These are phyloP conservation scores for Cryphonectria carpinicola DNA, from an alignment of 2,329 filamentous ascomycete genomes.

Conservation along the genomic window DNA sequence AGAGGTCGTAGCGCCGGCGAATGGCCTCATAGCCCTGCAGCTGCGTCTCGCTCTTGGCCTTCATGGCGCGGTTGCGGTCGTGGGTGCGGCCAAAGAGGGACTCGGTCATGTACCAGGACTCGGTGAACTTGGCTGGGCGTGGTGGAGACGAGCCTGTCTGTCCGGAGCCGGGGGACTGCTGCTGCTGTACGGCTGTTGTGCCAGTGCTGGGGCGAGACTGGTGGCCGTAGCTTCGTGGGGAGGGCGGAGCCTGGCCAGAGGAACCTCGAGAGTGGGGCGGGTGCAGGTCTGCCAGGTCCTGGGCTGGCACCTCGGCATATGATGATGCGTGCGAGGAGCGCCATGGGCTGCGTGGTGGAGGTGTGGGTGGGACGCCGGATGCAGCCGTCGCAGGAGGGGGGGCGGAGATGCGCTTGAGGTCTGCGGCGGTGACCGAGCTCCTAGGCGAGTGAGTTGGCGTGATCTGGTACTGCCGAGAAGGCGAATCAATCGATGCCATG, in stretches of 20 bases:
- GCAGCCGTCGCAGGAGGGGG: constrained; percentile 32
- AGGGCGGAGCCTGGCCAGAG: constrained; percentile 27
- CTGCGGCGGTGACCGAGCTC: constrained; percentile 46
- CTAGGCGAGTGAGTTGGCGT: constrained; percentile 47
- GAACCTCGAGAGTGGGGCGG: constrained; percentile 30
- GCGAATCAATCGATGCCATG: constrained; percentile 58
- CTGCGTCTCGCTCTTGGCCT: constrained; percentile 38
- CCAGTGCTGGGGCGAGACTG: constrained; percentile 36
- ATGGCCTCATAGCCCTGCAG: constrained; percentile 52
- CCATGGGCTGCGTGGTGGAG: constrained; percentile 31
- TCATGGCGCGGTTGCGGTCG: constrained; percentile 50
- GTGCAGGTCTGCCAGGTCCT: constrained; percentile 31
- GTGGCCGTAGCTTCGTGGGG: constrained; percentile 37
- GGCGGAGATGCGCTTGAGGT: constrained; percentile 54
- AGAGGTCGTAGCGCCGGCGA: constrained; percentile 48
- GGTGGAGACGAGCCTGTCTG: constrained; percentile 37
- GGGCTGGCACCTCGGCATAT: constrained; percentile 50
- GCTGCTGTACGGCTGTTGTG: constrained; percentile 32
- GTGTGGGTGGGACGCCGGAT: constrained; percentile 16
- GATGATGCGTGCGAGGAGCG: constrained; percentile 45
- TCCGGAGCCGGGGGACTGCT: constrained; percentile 29
- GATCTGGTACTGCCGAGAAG: constrained; percentile 60
- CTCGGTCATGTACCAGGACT: constrained; percentile 59
- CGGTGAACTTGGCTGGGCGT: constrained; percentile 53
- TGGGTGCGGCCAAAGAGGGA: constrained; percentile 59